Evolutionary conservation across 2,329 filamentous ascomycete species (phyloP), one percentile per base, ranked within the genome.

Genomic region (Dactylella cylindrospora): DNA sequence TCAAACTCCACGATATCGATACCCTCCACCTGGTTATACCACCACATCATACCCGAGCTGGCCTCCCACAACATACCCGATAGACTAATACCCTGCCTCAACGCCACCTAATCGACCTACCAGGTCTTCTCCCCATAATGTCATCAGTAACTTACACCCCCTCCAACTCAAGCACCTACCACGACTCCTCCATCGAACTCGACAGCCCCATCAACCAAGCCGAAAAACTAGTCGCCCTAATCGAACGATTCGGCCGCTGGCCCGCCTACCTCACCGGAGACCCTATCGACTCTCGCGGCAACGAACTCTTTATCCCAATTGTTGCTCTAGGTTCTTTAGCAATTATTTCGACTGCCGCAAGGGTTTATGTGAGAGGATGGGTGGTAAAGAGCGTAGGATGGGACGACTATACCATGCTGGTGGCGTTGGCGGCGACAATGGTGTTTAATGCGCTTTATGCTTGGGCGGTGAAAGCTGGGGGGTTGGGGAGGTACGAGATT

Each of bases 261-360:
- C 41, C 41, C 15, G 41, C 41, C 9, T 45, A 45, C 28, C 31
- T 45, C 26, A 45, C 26, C 3, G 17, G 17, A 15, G n/a, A 19
- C 4, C 41, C 41, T 3, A 45, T 45, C 5, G 15, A 19, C 6
- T 45, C 41, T n/a, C 25, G 41, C 3, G 41, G 41, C 3, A 45
- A 45, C 26, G 41, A 45, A 17, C 9, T 45, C 6, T 45, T 45
- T 22, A 45, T 45, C 17, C 41, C 41, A 6, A 45, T 45, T 4
- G 6, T 45, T 4, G 26, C 26, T 10, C 26, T 45, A 2, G 41
- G 28, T 7, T 22, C 8, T 8, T 19, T 45, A 10, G 7, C 28
- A 5, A 33, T 45, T n/a, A 5, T 45, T 8, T 32, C 41, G 8
- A 45, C 41, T 5, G 26, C 12, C 12, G 10, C 33, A 17, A 19